Evolutionary conservation across 1,284 basidiomycete genomes (phyloP), one percentile per base, ranked within the genome.

Genomic region (Rhodotorula sp.): DNA sequence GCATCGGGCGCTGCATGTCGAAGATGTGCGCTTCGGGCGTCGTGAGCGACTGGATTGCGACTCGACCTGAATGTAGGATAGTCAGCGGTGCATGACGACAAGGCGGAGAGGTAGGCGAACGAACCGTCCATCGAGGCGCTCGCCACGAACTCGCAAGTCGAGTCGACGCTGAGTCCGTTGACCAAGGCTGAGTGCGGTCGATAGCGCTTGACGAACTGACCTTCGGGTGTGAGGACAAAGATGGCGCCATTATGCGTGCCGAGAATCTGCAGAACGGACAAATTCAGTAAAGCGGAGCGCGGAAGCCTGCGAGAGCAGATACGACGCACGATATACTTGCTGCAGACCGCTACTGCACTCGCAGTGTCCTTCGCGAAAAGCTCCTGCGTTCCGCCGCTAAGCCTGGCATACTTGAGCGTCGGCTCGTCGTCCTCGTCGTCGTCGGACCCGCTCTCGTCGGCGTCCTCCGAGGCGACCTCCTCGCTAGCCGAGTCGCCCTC

Each of bases 81-180:
- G 57, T 53, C 16, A 34, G 16, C 21, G 16, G 9, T 17, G 53
- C 44, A 64, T 21, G 61, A 62, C 53, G 19, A 58, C 23, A 27
- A 27, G 49, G 34, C 9, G 16, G 4, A 46, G n/a, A 45, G 17
- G 48, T 52, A 89, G 78, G 46, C 58, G 44, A 66, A 75, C 76
- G 82, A 81, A 92, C 94, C 97, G 82, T 99, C 96, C 79, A 98
- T 89, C 10, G 93, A 94, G 0, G 95, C 91, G 14, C 93, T 95
- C 1, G 90, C 93, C 8, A 99, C 87, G 80, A 93, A 98, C 70
- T 97, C 93, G 55, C 88, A 89, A 1, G 90, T 90, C 62, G 86
- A 84, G 81, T 98, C 96, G 78, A 99, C 86, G 61, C 87, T 87
- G 50, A 98, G 88, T 79, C 93, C 93, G 61, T 89, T 88, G 64